These are phyloP conservation scores for Pleurozium schreberi DNA, from an alignment of 225 moss, liverwort and hornwort species.

Conservation along the genomic window DNA sequence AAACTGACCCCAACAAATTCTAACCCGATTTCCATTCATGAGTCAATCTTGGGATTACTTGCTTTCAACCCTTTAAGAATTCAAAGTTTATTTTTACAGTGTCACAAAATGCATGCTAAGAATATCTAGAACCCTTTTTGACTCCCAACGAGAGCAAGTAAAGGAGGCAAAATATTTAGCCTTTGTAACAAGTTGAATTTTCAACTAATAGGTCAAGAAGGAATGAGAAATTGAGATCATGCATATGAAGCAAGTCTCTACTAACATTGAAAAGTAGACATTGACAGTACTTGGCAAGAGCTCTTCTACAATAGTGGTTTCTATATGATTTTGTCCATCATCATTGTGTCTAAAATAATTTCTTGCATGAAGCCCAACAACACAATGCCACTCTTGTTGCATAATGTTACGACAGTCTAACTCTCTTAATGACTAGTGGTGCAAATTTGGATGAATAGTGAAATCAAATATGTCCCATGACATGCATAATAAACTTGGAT, in stretches of 20 bases:
- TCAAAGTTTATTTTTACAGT: not conserved
- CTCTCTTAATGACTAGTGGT: not conserved
- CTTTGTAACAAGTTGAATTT: not conserved
- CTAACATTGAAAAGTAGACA: not conserved
- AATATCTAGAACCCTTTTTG: not conserved
- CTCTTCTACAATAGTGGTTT: not conserved
- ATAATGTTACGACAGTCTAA: not conserved
- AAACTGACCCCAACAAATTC: not conserved
- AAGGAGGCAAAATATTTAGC: not conserved
- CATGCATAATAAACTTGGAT: not conserved
- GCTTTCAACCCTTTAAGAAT: not conserved
- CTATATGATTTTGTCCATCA: not conserved
- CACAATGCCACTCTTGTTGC: not conserved
- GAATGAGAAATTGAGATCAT: not conserved
- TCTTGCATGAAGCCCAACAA: too few species aligned
- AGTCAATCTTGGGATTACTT: not conserved
- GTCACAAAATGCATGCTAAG: not conserved
- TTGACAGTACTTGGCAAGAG: not conserved
- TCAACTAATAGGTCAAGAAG: not conserved
- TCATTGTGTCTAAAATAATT: not conserved
- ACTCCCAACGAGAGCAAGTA: not conserved
- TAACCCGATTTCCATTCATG: not conserved
- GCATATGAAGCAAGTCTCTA: not conserved
- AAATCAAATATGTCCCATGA: not conserved
- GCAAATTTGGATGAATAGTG: not conserved